Evolutionary conservation across 495 filamentous ascomycete species (phyloP).

Genomic region (Pyrenula aspistea): DNA sequence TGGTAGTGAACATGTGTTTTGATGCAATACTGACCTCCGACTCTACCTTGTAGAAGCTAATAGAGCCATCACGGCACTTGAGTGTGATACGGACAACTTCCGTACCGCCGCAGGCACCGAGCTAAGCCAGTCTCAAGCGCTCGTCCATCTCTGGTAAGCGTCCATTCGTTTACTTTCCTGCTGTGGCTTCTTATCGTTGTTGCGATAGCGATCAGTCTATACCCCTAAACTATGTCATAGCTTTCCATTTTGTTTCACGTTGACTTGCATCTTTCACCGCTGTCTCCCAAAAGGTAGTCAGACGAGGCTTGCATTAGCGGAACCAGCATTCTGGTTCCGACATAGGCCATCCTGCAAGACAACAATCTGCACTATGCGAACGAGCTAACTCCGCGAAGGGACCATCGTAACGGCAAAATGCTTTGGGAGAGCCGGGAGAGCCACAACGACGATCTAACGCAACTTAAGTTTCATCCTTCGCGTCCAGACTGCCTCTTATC

Average conservation of each 20-base stretch:
- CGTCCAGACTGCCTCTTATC: constrained; percentile 56
- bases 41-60: constrained; percentile 23
- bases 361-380: no score
- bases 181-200: no score
- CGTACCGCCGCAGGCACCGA: constrained; percentile 69
- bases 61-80: constrained; percentile 55
- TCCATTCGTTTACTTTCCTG: no score
- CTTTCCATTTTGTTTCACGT: no score
- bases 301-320: no score
- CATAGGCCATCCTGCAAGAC: no score
- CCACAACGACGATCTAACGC: constrained; percentile 87
- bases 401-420: neutral
- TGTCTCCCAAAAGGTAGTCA: no score
- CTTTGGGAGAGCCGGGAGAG: constrained; percentile 42
- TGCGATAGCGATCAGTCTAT: no score
- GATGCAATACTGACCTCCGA: no score
- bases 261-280: no score
- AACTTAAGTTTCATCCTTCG: constrained; percentile 64
- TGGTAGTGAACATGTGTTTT: neutral
- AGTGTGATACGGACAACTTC: constrained; percentile 43
- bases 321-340: no score
- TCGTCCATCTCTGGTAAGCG: constrained; percentile 63
- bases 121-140: constrained; percentile 56
- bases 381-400: neutral
- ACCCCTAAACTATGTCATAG: no score